phyloP scores from a whole-genome alignment of 345 rosid genomes.

The Eucalyptus dawsonii region DNA sequence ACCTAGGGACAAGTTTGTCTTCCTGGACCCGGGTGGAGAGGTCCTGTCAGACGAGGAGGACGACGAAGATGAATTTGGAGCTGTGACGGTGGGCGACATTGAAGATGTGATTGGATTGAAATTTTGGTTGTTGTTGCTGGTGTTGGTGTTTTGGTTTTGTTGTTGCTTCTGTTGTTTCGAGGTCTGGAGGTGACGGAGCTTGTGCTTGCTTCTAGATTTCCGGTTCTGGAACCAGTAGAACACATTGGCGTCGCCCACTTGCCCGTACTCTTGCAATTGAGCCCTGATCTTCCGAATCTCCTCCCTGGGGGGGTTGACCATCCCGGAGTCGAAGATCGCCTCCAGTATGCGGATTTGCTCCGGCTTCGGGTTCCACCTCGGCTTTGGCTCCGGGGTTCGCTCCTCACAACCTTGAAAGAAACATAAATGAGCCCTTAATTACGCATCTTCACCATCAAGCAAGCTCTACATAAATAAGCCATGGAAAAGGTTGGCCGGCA shows the following conservation, averaged over 20 bases:
- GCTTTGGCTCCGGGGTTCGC: constrained; percentile 93
- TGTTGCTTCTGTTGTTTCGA: constrained; percentile 32
- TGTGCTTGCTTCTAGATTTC: constrained; percentile 94
- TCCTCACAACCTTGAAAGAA: constrained; percentile 62
- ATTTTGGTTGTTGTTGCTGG: not conserved
- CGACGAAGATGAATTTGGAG: constrained; percentile 13
- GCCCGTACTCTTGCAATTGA: constrained; percentile 90
- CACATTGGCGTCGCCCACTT: constrained; percentile 96
- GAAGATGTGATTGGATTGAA: not conserved
- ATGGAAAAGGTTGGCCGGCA: not conserved
- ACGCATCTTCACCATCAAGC: not conserved
- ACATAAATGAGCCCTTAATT: not conserved
- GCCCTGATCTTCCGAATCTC: constrained; percentile 88
- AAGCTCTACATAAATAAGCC: not conserved
- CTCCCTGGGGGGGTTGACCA: constrained; percentile 98
- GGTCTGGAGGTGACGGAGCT: constrained; percentile 69
- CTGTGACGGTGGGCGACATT: not conserved
- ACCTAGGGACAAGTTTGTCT: constrained; percentile 8
- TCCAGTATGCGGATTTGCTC: constrained; percentile 95
- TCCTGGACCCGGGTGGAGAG: constrained; percentile 14
- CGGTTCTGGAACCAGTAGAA: constrained; percentile 99
- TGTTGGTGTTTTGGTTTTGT: not conserved
- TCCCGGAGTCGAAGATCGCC: constrained; percentile 94
- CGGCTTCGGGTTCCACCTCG: constrained; percentile 98
- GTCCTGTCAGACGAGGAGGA: constrained; percentile 61